A percentile compares a stretch with the other conserved stretches of the same genome.
These are phyloP conservation scores for Gaeumannomyces sp. DNA, from an alignment of 2,329 filamentous ascomycete species.

Conservation along the genomic window DNA sequence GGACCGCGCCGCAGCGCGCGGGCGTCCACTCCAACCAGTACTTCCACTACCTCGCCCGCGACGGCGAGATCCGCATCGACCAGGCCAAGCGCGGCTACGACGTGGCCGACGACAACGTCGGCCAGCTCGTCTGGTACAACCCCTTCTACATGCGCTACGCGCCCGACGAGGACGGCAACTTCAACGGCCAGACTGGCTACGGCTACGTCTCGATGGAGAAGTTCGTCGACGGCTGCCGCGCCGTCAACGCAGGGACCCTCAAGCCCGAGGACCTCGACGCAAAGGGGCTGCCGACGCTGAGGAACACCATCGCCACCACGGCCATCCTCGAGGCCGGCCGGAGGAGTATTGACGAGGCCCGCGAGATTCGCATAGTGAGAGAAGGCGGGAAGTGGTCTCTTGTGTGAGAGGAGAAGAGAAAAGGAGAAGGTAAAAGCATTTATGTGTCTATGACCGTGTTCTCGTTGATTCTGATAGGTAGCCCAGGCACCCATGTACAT, in stretches of 20 bases:
- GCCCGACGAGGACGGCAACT: constrained; percentile 91
- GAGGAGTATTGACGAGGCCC: constrained; percentile 74
- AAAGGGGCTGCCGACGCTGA: constrained; percentile 75
- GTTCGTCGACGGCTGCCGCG: constrained; percentile 81
- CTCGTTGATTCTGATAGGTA: neutral
- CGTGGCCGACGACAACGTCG: constrained; percentile 72
- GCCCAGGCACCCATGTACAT: neutral
- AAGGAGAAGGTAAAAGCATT: neutral
- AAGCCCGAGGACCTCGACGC: constrained; percentile 72
- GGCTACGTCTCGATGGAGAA: constrained; percentile 95
- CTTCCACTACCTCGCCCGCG: constrained; percentile 85
- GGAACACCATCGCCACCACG: constrained; percentile 85
- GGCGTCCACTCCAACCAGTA: constrained; percentile 97
- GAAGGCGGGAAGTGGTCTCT: constrained; percentile 63
- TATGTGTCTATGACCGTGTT: no score
- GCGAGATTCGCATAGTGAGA: constrained; percentile 68
- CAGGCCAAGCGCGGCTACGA: constrained; percentile 91
- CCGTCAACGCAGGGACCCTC: constrained; percentile 66
- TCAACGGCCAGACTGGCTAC: constrained; percentile 84
- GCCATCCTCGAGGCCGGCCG: constrained; percentile 86
- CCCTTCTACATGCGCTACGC: constrained; percentile 95
- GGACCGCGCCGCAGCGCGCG: constrained; percentile 87
- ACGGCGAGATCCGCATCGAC: constrained; percentile 82
- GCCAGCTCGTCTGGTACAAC: constrained; percentile 78
- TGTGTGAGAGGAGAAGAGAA: constrained; percentile 27